These are phyloP conservation scores for Letharia columbiana DNA, from an alignment of 495 filamentous ascomycete species.

Conservation along the genomic window DNA sequence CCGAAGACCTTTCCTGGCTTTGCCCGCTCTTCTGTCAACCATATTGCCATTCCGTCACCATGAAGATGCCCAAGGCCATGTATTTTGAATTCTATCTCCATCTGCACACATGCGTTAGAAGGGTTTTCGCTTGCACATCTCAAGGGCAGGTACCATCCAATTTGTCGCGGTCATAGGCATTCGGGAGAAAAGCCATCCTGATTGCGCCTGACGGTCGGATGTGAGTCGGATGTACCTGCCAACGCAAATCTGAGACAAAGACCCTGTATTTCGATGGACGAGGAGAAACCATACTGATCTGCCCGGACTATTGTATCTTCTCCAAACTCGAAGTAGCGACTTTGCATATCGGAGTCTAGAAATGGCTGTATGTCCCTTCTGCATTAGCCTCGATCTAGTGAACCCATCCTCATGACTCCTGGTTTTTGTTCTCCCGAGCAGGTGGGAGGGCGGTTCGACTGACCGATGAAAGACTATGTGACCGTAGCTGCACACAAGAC, in stretches of 20 bases:
- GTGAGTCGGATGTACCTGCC: slow-evolving; percentile 84
- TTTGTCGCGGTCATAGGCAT: slow-evolving; percentile 96
- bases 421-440: not conserved
- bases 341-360: slow-evolving; percentile 96
- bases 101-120: slow-evolving; percentile 39
- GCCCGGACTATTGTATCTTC: slow-evolving; percentile 89
- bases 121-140: not conserved
- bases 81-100: slow-evolving; percentile 93
- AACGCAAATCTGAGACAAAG: slow-evolving; percentile 9
- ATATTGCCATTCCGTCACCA: slow-evolving; percentile 96
- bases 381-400: slow-evolving; percentile 5
- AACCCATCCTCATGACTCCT: not conserved
- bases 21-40: slow-evolving; percentile 91
- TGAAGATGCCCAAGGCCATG: slow-evolving; percentile 75
- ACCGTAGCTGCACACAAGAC: slow-evolving; percentile 52
- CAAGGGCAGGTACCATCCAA: slow-evolving; percentile 63
- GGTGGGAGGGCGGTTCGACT: slow-evolving; percentile 9
- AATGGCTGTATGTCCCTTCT: slow-evolving; percentile 58
- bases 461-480: slow-evolving; percentile 58
- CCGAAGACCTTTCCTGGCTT: slow-evolving; percentile 82
- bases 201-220: slow-evolving; percentile 78
- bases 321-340: slow-evolving; percentile 98
- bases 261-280: not conserved
- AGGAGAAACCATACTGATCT: slow-evolving; percentile 58
- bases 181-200: slow-evolving; percentile 87